Evolutionary conservation across 208 protist genomes (phyloP), one percentile per base, ranked within the genome.

Genomic region (Wallacemonas rigidus): DNA sequence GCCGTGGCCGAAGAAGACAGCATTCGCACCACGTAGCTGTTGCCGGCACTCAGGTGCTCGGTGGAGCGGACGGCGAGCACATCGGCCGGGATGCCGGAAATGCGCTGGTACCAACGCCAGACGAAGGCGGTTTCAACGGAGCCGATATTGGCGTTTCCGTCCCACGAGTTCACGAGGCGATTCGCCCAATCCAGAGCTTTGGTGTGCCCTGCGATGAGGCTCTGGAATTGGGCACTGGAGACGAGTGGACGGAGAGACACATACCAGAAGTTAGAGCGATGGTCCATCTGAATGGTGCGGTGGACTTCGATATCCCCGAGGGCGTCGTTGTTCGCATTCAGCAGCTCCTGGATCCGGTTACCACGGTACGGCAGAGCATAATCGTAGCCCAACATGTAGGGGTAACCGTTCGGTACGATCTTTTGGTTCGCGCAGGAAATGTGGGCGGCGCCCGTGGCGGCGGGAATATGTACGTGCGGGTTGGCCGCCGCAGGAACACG

Each of bases 371-470:
- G 48, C 55, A 71, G 79, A 3, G 71, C 72, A 64, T 76, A 89
- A 70, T 89, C 84, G 63, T 67, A 72, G 39, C 84, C 81, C 36
- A 86, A 69, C 47, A 76, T 64, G 68, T 84, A 86, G 40, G 81
- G 71, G 58, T 87, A 89, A 58, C 79, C 75, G 44, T 74, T 48
- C 4, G 81, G 81, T 5, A 74, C 67, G 40, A 85, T 81, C 75
- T 85, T 84, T 62, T 89, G 84, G 73, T 89, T 89, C 8, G 84
- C 84, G 47, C 75, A 77, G 2, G 77, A 83, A 50, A 88, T 83
- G 72, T 77, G 61, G 15, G 74, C 71, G 9, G 76, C 70, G 4
- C 17, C 77, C 36, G 67, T 61, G 65, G 77, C 67, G 72, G 67
- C 72, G 9, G 79, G 75, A 50, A 80, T 72, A 76, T 77, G 72